These are phyloP conservation scores for Calcarisporium arbuscula DNA, from an alignment of 2,329 filamentous ascomycete species.

Conservation along the genomic window DNA sequence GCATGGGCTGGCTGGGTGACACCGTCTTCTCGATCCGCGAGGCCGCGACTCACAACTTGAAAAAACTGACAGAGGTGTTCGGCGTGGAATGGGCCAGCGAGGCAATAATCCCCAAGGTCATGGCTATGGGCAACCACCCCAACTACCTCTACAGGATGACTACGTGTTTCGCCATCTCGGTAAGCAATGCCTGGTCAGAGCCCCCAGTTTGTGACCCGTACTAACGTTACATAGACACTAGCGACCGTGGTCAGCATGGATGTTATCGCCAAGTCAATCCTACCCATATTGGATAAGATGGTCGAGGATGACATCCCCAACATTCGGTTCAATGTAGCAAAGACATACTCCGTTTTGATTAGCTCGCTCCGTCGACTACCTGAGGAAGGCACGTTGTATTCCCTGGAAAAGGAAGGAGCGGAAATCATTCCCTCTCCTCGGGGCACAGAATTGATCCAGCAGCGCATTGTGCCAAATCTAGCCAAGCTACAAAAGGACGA, in stretches of 20 bases:
- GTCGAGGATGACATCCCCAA: conserved; percentile 94
- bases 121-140: conserved; percentile 95
- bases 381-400: conserved; percentile 77
- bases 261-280: conserved; percentile 86
- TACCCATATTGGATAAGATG: conserved; percentile 94
- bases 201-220: background rate
- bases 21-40: conserved; percentile 98
- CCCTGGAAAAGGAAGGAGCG: conserved; percentile 71
- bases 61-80: conserved; percentile 98
- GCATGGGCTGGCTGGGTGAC: conserved; percentile 98
- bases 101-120: conserved; percentile 96
- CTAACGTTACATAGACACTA: conserved; percentile 60
- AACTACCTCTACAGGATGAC: conserved; percentile 99
- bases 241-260: conserved; percentile 88
- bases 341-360: conserved; percentile 88
- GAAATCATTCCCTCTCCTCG: conserved; percentile 59
- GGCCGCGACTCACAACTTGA: conserved; percentile 92
- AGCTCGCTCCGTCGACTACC: conserved; percentile 88
- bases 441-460: conserved; percentile 74
- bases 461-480: conserved; percentile 80
- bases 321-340: conserved; percentile 98
- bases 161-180: conserved; percentile 97
- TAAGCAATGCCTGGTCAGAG: conserved; percentile 45
- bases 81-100: conserved; percentile 96
- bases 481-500: conserved; percentile 96